Percentiles rank a stretch among this genome's conserved stretches.
Conservation (phyloP, 176 grass and related monocot species). For the Guadua angustifolia region DNA sequence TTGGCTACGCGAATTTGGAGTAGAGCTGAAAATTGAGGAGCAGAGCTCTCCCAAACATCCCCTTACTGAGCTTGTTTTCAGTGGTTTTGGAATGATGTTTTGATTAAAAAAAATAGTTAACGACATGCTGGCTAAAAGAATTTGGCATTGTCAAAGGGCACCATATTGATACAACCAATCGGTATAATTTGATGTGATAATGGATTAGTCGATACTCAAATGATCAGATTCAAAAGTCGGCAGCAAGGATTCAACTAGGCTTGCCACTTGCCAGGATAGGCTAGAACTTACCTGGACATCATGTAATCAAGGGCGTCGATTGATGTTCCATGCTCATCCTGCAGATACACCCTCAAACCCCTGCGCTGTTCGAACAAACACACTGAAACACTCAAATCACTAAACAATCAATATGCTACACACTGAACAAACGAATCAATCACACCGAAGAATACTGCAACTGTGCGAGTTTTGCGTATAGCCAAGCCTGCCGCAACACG, state of each 20-base stretch:
- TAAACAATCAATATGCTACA: conserved; percentile 40
- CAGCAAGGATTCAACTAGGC: neutral
- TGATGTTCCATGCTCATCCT: conserved; percentile 83
- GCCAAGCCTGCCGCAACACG: neutral
- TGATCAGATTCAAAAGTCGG: neutral
- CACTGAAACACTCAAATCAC: neutral
- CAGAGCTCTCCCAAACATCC: too few relatives aligned
- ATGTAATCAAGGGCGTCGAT: conserved; percentile 80
- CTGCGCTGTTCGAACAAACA: conserved; percentile 56
- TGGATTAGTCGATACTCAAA: neutral
- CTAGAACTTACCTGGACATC: conserved; percentile 67
- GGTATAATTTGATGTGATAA: neutral
- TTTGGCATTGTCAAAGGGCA: too few relatives aligned
- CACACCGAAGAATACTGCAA: conserved; percentile 14
- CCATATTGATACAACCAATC: neutral
- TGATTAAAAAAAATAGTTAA: neutral
- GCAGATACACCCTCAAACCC: conserved; percentile 81
- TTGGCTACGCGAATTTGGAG: too few relatives aligned
- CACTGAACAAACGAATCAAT: too few relatives aligned
- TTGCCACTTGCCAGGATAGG: neutral
- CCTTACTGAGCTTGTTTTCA: neutral
- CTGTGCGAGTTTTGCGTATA: neutral
- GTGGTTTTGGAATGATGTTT: neutral
- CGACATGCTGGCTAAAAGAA: neutral
- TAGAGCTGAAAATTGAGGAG: too few relatives aligned